Conservation (phyloP, 768 basidiomycete species). For the Lentinus brumalis region DNA sequence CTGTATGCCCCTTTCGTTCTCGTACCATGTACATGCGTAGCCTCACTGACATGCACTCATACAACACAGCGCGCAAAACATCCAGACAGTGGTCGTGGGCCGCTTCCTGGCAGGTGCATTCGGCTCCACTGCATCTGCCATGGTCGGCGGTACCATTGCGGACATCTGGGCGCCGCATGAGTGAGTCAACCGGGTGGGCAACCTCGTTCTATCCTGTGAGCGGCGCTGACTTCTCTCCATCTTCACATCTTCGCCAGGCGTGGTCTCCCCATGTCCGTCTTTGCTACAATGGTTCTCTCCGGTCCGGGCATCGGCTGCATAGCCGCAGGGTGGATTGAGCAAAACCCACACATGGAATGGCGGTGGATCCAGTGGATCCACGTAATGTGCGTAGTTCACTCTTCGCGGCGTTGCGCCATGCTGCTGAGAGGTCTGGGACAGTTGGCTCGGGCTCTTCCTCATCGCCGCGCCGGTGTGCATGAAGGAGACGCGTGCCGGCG, state of each 20-base stretch:
- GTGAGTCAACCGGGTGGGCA: slow-evolving; percentile 37
- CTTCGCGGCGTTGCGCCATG: background rate
- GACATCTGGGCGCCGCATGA: slow-evolving; percentile 68
- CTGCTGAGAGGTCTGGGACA: slow-evolving; percentile 25
- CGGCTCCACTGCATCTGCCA: slow-evolving; percentile 69
- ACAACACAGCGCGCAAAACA: slow-evolving; percentile 38
- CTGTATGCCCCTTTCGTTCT: slow-evolving; percentile 33
- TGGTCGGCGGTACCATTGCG: slow-evolving; percentile 75
- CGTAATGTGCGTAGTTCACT: slow-evolving; percentile 47
- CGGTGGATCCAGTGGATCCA: slow-evolving; percentile 87
- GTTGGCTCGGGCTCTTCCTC: slow-evolving; percentile 54
- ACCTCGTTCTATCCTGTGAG: background rate
- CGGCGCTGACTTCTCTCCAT: background rate
- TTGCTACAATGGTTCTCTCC: slow-evolving; percentile 59
- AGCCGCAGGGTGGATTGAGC: slow-evolving; percentile 67
- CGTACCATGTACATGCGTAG: background rate
- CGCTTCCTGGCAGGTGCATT: slow-evolving; percentile 69
- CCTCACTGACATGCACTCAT: background rate
- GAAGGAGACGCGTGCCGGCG: slow-evolving; percentile 72
- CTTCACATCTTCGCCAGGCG: slow-evolving; percentile 46
- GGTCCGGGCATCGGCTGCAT: slow-evolving; percentile 68
- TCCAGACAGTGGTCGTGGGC: slow-evolving; percentile 65
- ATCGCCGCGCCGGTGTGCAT: slow-evolving; percentile 55
- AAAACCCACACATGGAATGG: slow-evolving; percentile 61
- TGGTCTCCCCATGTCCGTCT: slow-evolving; percentile 77